Evolutionary conservation across 75 land plant species (phyloP), one percentile per base, ranked within the genome.

Genomic region (Pseudotsuga menziesii): DNA sequence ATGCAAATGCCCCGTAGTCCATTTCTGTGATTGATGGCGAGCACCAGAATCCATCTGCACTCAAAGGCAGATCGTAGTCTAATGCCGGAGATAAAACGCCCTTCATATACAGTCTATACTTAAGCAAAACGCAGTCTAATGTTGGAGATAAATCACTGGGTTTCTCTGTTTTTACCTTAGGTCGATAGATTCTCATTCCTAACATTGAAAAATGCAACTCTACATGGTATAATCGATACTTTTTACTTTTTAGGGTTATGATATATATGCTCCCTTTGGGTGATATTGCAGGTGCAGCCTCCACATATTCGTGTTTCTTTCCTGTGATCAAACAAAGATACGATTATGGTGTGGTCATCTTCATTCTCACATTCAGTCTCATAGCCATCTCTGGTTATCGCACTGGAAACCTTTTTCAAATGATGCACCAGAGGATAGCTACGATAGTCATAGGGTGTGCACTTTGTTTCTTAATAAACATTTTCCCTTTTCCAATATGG

Each of bases 301-400:
- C 82, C 17, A 86, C 88, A 20, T 86, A 76, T 58, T 62, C 83
- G 2, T 57, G 88, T 32, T 83, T 83, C 77, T 58, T 83, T 56
- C 88, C 88, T 5, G 52, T 29, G 41, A 75, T 86, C 58, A 86
- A 86, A 41, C 80, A 82, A 15, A 82, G 81, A 57, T 86, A 86
- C 64, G 88, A 86, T 74, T 86, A 86, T 39, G 88, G 88, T 0
- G 82, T 80, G 55, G 58, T 74, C 56, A 80, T 86, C 41, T 86
- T 86, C 71, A 78, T 86, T 17, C 74, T 86, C 23, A 83, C 88
- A 11, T 86, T 86, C 69, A 83, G 82, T 61, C 78, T 86, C 9
- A 79, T 85, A 25, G 76, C 79, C 2, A 75, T 85, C 19, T 76
- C 85, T 41, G 76, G 87, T 35, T 82, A 75, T 55, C 58, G 81